phyloP scores from a whole-genome alignment of 768 basidiomycete genomes.

The Kondoa subrosea region DNA sequence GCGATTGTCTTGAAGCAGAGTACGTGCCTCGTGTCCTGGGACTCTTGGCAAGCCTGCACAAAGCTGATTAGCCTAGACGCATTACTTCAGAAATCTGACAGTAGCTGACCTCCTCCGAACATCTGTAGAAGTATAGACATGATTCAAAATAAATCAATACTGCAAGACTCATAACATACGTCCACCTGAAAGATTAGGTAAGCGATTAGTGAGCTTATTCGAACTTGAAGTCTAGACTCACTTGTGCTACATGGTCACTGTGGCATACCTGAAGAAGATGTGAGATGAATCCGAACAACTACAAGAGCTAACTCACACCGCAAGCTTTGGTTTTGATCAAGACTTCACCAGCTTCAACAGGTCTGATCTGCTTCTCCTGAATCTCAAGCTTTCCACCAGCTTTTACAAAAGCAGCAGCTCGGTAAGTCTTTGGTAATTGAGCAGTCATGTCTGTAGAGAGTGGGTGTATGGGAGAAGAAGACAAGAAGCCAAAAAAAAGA shows the following conservation, averaged over 20 bases:
- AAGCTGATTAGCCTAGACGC: not conserved
- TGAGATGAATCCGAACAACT: not conserved
- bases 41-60: not conserved
- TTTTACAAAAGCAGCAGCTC: constrained; percentile 11
- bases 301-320: not conserved
- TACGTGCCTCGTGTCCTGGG: too few relatives aligned
- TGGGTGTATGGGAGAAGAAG: too few relatives aligned
- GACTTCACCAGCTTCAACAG: constrained; percentile 16
- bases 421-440: constrained; percentile 14
- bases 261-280: not conserved
- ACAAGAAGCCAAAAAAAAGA: too few relatives aligned
- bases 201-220: not conserved
- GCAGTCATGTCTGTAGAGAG: too few relatives aligned
- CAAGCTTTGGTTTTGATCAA: constrained; percentile 15
- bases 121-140: not conserved
- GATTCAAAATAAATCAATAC: too few relatives aligned
- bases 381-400: constrained; percentile 7
- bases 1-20: too few relatives aligned
- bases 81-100: constrained; percentile 1
- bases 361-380: constrained; percentile 8
- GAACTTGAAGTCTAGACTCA: not conserved
- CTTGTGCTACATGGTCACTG: not conserved
- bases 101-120: constrained; percentile 6
- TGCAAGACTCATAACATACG: too few relatives aligned
- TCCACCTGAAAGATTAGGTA: constrained; percentile 1